Evolutionary conservation across 176 grass and related monocot species (phyloP).

Genomic region (Cocos nucifera): DNA sequence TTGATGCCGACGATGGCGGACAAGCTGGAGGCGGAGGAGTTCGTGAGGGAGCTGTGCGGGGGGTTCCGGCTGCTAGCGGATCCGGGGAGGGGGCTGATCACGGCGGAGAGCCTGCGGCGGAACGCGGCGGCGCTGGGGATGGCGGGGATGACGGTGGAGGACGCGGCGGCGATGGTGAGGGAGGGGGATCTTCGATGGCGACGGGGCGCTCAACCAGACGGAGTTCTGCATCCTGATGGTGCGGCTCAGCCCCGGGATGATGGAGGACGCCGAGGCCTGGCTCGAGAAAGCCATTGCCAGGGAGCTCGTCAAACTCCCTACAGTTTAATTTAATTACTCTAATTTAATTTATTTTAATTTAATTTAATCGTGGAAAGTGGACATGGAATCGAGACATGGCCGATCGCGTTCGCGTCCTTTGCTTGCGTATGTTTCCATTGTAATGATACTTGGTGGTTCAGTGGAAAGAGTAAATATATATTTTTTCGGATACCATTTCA

Average conservation of each 20-base stretch:
- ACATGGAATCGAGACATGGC: too few relatives aligned
- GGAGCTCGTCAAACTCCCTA: conserved; percentile 9
- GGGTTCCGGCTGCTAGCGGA: conserved; percentile 63
- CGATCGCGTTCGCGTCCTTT: too few relatives aligned
- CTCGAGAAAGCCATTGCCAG: conserved; percentile 48
- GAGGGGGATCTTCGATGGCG: conserved; percentile 64
- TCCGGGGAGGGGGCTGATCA: conserved; percentile 48
- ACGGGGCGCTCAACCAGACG: conserved; percentile 53
- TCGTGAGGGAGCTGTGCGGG: conserved; percentile 52
- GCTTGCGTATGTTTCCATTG: too few relatives aligned
- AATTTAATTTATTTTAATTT: too few relatives aligned
- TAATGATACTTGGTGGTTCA: too few relatives aligned
- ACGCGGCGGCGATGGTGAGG: conserved; percentile 56
- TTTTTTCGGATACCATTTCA: too few relatives aligned
- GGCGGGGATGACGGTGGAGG: conserved; percentile 36
- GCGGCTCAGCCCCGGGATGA: conserved; percentile 62
- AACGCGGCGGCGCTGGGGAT: conserved; percentile 42
- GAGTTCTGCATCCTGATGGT: conserved; percentile 95
- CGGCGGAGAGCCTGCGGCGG: conserved; percentile 42
- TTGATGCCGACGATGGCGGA: conserved; percentile 62
- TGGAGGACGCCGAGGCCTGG: conserved; percentile 40
- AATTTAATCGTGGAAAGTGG: too few relatives aligned
- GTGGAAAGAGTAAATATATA: too few relatives aligned
- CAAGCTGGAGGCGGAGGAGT: conserved; percentile 39
- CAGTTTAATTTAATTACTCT: too few relatives aligned